These are phyloP conservation scores for Tilletia setariae DNA, from an alignment of 1,284 basidiomycete genomes.

Conservation along the genomic window DNA sequence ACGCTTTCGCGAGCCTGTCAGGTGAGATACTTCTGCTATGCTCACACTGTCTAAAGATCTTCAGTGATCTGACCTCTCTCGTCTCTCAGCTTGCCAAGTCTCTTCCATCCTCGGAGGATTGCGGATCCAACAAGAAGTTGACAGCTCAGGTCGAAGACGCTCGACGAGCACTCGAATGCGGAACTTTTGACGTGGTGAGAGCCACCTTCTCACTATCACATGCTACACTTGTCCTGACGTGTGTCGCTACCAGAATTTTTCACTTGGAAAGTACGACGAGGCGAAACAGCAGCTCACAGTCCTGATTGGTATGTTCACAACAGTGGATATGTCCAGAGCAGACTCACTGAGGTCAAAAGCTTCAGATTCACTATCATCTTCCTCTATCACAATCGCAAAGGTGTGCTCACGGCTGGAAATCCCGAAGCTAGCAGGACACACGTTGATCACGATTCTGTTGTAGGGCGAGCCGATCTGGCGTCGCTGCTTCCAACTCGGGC, in stretches of 20 bases:
- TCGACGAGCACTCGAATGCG: background rate
- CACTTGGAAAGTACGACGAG: background rate
- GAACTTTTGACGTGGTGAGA: constrained; percentile 4
- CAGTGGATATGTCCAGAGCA: too few relatives aligned
- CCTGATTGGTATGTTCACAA: too few relatives aligned
- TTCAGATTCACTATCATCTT: background rate
- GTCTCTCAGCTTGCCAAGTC: background rate
- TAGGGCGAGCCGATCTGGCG: constrained; percentile 10
- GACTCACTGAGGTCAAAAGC: too few relatives aligned
- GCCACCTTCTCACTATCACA: background rate
- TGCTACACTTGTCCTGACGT: background rate
- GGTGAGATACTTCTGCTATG: background rate
- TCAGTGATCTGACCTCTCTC: background rate
- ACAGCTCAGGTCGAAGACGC: background rate
- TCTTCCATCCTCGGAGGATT: background rate
- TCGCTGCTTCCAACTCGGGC: constrained; percentile 2
- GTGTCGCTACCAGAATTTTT: background rate
- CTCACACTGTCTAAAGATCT: background rate
- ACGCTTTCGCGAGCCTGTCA: background rate
- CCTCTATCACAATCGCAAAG: background rate
- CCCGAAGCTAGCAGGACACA: background rate
- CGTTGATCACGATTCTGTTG: background rate
- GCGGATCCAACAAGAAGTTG: background rate
- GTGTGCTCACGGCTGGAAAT: background rate
- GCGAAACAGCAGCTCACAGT: too few relatives aligned